Conservation (phyloP, 23 red algal genomes). For the Pyropia yezoensis region DNA sequence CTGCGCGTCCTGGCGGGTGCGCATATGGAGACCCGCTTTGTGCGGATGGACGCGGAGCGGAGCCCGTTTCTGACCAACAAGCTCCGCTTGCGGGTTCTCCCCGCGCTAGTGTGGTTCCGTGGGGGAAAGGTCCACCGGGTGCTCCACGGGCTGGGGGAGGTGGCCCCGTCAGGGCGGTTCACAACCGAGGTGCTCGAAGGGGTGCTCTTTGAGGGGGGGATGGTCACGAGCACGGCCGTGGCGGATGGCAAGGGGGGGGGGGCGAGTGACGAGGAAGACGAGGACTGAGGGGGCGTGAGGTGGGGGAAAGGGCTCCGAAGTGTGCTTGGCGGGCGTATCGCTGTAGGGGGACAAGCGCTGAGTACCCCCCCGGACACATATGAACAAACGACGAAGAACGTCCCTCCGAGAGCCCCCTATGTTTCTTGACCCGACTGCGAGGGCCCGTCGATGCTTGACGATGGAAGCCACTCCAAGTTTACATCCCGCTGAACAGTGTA, state of each 20-base stretch:
- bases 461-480: too few species aligned
- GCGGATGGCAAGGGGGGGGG: conserved; percentile 20
- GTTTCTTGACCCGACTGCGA: too few species aligned
- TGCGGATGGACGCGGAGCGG: conserved; percentile 52
- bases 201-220: conserved; percentile 29
- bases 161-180: conserved; percentile 45
- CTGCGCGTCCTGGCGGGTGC: conserved; percentile 33
- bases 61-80: conserved; percentile 62
- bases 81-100: conserved; percentile 61
- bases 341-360: too few species aligned
- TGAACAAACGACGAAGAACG: too few species aligned
- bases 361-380: too few species aligned
- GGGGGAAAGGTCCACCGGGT: conserved; percentile 53
- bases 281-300: too few species aligned
- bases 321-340: too few species aligned
- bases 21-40: conserved; percentile 78
- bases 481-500: too few species aligned
- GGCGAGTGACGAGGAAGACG: too few species aligned
- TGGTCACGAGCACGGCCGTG: conserved; percentile 53
- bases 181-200: conserved; percentile 25
- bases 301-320: too few species aligned
- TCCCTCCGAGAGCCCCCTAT: too few species aligned
- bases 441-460: too few species aligned
- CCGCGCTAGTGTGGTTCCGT: conserved; percentile 57
- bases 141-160: conserved; percentile 61